Base-by-base conservation (phyloP, 352 stramenopile species). In the Phytophthora pini region DNA sequence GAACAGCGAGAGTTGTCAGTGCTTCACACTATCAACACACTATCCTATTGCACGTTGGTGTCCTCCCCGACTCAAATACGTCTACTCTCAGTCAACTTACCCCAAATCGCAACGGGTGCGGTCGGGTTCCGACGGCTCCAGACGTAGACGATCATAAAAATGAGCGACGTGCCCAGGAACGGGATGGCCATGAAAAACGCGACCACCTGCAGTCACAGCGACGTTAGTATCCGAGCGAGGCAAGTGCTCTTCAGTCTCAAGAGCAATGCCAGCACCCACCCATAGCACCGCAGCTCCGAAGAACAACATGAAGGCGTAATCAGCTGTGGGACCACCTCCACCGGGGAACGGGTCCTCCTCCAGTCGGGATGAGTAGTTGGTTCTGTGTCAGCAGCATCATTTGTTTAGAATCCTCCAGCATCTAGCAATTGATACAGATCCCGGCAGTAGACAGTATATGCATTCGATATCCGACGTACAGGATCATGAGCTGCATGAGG, bases 131-230 rank as follows among this genome's bases (percentile, higher is more conserved):
- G 85, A 39, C 87, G 88, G 65, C 90, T 97, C 90, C 90, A 97
- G 44, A 97, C 79, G 76, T 97, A 97, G 29, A 96, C 80, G 56
- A 96, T 94, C 82, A 93, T 95, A 56, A 97, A 96, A 70, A 95
- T 94, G 27, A 97, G 78, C 36, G 89, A 87, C 39, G 81, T 79
- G 48, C 87, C 88, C 10, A 96, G 70, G 73, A 97, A 97, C 36
- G 82, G 82, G 12, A 96, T 72, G 20, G 67, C 76, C 81, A 96
- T 92, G 66, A 95, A 89, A 64, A 93, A 93, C 32, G 77, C 87
- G 29, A 95, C 64, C 46, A 96, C 70, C 86, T 95, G 59, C 7
- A 60, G 47, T 29, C 17, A 41, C 44, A 58, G 43, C 29, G 11
- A 56, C 62, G 26, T 61, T 36, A 68, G 29, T 22, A 44, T n/a